phyloP scores from a whole-genome alignment of 192 early-diverging fungal species.

The Coemansia asiatica region DNA sequence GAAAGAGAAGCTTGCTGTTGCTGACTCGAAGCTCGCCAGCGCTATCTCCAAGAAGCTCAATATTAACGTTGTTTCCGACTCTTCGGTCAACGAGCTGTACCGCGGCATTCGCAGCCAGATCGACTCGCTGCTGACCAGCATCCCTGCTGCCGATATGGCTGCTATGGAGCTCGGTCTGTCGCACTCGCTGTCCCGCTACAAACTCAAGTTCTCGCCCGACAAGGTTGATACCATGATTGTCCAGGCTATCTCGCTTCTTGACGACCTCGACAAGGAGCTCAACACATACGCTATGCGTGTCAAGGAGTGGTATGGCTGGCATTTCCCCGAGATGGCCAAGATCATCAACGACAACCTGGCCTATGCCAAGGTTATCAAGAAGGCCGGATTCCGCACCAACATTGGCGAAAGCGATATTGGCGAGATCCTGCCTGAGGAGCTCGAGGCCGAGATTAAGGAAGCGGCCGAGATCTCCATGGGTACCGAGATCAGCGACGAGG shows the following conservation, averaged over 20 bases:
- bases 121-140: conserved; percentile 83
- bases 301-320: conserved; percentile 99
- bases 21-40: conserved; percentile 87
- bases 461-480: conserved; percentile 99
- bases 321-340: conserved; percentile 98
- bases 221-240: conserved; percentile 99
- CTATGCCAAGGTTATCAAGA: conserved; percentile 86
- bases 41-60: conserved; percentile 84
- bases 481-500: conserved; percentile 95
- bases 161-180: conserved; percentile 98
- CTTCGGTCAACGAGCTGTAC: conserved; percentile 86
- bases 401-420: conserved; percentile 75
- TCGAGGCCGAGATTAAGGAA: conserved; percentile 90
- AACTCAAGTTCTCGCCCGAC: conserved; percentile 99
- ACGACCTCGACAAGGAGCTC: conserved; percentile 99
- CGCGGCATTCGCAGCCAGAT: conserved; percentile 95
- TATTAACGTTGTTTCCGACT: conserved; percentile 82
- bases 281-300: conserved; percentile 97
- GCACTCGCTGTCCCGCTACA: conserved; percentile 98
- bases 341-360: conserved; percentile 94
- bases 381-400: conserved; percentile 89
- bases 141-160: conserved; percentile 83
- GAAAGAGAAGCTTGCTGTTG: conserved; percentile 88
- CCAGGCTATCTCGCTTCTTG: conserved; percentile 95
- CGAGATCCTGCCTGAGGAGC: conserved; percentile 85